Conservation (phyloP, 1,284 basidiomycete species). For the Sanguinoderma infundibulare region DNA sequence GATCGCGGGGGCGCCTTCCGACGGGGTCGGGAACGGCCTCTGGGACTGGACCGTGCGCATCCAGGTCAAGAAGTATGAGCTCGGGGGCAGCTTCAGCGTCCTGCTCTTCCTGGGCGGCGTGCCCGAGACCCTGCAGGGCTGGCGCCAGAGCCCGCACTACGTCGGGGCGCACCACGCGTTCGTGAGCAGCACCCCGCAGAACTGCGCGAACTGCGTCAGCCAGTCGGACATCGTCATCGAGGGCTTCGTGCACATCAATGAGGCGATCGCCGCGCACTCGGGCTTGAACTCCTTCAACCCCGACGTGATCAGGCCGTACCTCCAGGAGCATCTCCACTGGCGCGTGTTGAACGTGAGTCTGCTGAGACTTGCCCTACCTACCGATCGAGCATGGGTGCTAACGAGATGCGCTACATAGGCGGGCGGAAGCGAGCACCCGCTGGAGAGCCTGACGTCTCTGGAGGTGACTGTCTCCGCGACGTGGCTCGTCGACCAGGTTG, state of each 20-base stretch:
- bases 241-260: conserved; percentile 58
- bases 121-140: conserved; percentile 40
- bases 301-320: conserved; percentile 42
- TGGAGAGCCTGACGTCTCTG: conserved; percentile 33
- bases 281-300: conserved; percentile 39
- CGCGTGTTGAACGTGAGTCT: conserved; percentile 34
- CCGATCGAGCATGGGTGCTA: neutral
- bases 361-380: too few relatives aligned
- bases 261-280: conserved; percentile 36
- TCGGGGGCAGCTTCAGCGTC: conserved; percentile 45
- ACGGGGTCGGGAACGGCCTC: neutral
- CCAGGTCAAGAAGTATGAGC: conserved; percentile 45
- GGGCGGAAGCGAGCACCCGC: neutral
- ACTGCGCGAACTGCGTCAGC: conserved; percentile 45
- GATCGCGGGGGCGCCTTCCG: neutral
- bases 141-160: conserved; percentile 38
- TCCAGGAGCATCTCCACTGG: conserved; percentile 44
- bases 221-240: conserved; percentile 46
- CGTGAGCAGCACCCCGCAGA: conserved; percentile 41
- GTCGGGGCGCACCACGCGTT: conserved; percentile 47
- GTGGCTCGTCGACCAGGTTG: conserved; percentile 33
- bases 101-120: conserved; percentile 46
- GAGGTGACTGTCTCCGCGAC: conserved; percentile 37
- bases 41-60: conserved; percentile 49
- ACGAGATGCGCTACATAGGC: neutral